Evolutionary conservation across 768 basidiomycete species (phyloP).

Genomic region (Mycena leptocephala): DNA sequence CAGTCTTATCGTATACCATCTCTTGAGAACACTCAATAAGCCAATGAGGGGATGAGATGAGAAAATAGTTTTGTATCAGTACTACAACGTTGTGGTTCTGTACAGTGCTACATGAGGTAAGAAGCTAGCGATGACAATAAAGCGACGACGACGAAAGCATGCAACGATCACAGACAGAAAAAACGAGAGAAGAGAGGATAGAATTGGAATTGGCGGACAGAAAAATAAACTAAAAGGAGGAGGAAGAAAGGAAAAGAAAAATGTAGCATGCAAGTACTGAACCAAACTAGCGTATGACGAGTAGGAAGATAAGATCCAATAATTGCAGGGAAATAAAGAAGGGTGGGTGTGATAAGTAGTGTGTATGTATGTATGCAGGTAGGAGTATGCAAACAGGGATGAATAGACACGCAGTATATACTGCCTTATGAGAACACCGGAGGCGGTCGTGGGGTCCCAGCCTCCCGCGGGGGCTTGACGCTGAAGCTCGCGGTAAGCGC

Average conservation of each 20-base stretch:
- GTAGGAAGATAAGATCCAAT: conserved; percentile 31
- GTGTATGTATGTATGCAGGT: not conserved
- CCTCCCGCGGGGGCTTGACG: conserved; percentile 34
- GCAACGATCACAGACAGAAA: conserved; percentile 17
- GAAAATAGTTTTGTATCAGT: conserved; percentile 37
- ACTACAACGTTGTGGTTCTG: conserved; percentile 40
- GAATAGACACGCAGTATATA: conserved; percentile 9
- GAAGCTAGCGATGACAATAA: conserved; percentile 40
- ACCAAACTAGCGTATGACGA: conserved; percentile 32
- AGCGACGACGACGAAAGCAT: conserved; percentile 37
- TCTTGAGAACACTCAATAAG: too few species aligned
- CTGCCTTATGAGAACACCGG: conserved; percentile 32
- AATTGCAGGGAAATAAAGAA: conserved; percentile 21
- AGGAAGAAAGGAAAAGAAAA: conserved; percentile 11
- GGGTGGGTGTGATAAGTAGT: conserved; percentile 16
- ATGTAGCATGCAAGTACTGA: conserved; percentile 35
- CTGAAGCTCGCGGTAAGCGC: conserved; percentile 31
- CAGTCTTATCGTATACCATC: too few species aligned
- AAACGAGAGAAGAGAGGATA: conserved; percentile 3
- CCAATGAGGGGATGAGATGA: conserved; percentile 1
- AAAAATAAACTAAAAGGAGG: conserved; percentile 25
- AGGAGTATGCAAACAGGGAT: conserved; percentile 17
- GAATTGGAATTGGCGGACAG: conserved; percentile 3
- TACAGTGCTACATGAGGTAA: conserved; percentile 36
- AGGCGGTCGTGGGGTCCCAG: conserved; percentile 28